A percentile compares a stretch with the other conserved stretches of the same genome.
Evolutionary conservation across 2,329 filamentous ascomycete genomes (phyloP).

Genomic region (Fusarium udum): DNA sequence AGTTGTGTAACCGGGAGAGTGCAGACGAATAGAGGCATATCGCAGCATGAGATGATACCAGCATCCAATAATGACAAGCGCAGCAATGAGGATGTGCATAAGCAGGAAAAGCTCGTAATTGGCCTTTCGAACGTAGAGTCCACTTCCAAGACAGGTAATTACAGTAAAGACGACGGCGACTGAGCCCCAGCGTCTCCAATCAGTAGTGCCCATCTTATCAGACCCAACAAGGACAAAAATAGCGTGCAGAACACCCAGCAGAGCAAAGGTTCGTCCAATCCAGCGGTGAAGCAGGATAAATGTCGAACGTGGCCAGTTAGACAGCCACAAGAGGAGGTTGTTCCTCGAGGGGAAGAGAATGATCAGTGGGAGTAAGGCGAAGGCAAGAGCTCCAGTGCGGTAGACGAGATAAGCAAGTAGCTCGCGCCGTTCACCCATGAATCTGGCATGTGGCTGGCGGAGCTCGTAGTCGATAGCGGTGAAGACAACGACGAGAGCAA

Average conservation of each 20-base stretch:
- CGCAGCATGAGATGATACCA: slow-evolving; percentile 54
- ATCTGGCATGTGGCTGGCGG: neutral
- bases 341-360: slow-evolving; percentile 5
- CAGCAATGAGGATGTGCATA: slow-evolving; percentile 53
- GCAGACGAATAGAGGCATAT: slow-evolving; percentile 37
- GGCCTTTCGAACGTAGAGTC: slow-evolving; percentile 44
- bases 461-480: neutral
- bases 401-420: slow-evolving; percentile 1
- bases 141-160: neutral
- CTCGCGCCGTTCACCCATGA: neutral
- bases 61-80: slow-evolving; percentile 53
- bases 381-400: slow-evolving; percentile 5
- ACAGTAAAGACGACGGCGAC: neutral
- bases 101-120: slow-evolving; percentile 58
- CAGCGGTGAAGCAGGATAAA: slow-evolving; percentile 12
- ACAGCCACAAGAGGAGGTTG: neutral
- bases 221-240: neutral
- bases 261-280: slow-evolving; percentile 5
- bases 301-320: slow-evolving; percentile 3
- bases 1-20: slow-evolving; percentile 44
- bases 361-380: neutral
- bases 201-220: neutral
- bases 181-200: slow-evolving; percentile 5
- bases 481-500: neutral
- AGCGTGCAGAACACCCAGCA: neutral